Conservation (phyloP, 257 asterid species). For the Galeopsis tetrahit region DNA sequence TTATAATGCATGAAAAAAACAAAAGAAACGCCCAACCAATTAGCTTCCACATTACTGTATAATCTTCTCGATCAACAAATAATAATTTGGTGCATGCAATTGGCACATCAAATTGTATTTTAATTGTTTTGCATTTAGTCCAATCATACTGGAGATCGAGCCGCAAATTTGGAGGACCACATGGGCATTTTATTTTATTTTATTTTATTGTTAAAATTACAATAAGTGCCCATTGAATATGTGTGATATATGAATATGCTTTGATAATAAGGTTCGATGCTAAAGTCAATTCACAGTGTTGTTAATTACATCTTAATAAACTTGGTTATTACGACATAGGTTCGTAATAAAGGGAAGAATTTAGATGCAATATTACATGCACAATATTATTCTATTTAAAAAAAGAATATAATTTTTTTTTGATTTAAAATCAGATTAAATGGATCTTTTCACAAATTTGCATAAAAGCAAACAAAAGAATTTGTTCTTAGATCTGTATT, state of each 20-base stretch:
- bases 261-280: conserved; percentile 10
- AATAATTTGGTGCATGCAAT: not conserved
- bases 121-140: not conserved
- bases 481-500: too few species aligned
- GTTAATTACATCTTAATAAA: conserved; percentile 24
- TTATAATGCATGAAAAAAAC: not conserved
- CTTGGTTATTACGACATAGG: conserved; percentile 32
- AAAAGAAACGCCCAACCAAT: conserved; percentile 14
- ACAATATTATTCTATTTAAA: too few species aligned
- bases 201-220: not conserved
- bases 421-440: too few species aligned
- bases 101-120: conserved; percentile 1
- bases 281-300: conserved; percentile 24
- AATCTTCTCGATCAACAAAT: not conserved
- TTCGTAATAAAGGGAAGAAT: not conserved
- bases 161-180: conserved; percentile 18
- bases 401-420: too few species aligned
- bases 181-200: not conserved
- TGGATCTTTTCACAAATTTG: too few species aligned
- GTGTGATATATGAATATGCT: not conserved
- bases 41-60: conserved; percentile 15
- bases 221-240: conserved; percentile 19
- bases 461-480: too few species aligned
- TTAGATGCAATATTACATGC: too few species aligned
- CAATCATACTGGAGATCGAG: conserved; percentile 12